These are phyloP conservation scores for Dactylellina drechsleri DNA, from an alignment of 2,329 filamentous ascomycete species.

Conservation along the genomic window DNA sequence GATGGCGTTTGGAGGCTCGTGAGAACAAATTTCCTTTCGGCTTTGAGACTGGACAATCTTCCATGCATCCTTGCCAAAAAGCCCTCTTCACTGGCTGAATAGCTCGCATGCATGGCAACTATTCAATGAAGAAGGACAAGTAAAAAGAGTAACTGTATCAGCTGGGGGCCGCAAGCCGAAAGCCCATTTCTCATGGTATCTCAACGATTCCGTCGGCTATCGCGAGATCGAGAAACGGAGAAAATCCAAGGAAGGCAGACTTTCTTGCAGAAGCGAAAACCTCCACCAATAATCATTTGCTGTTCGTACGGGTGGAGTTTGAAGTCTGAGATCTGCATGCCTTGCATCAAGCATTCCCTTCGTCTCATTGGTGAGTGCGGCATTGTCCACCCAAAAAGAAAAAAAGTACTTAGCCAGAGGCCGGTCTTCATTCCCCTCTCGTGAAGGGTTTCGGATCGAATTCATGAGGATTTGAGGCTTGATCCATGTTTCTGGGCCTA, in stretches of 20 bases:
- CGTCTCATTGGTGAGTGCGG: conserved; percentile 39
- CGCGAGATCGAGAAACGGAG: conserved; percentile 50
- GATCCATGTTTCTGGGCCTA: conserved; percentile 12
- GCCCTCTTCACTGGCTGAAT: conserved; percentile 26
- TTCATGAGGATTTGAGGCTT: not conserved
- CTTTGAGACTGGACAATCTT: conserved; percentile 10
- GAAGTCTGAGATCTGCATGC: conserved; percentile 45
- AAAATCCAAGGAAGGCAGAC: conserved; percentile 40
- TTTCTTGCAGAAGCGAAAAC: conserved; percentile 53
- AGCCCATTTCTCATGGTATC: conserved; percentile 6
- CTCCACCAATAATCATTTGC: conserved; percentile 46
- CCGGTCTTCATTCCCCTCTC: too few species aligned
- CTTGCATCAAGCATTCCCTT: conserved; percentile 38
- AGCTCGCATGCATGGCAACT: too few species aligned
- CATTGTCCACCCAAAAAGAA: conserved; percentile 7
- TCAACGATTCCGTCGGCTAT: conserved; percentile 48
- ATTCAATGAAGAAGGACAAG: too few species aligned
- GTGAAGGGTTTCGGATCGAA: not conserved
- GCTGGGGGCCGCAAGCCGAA: too few species aligned
- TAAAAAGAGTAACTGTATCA: too few species aligned
- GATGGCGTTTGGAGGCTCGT: conserved; percentile 18
- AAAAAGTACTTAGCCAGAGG: not conserved
- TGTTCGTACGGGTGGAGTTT: conserved; percentile 32
- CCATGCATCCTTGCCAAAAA: conserved; percentile 43
- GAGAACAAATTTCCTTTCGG: conserved; percentile 41